These are phyloP conservation scores for Cyphellophora europaea DNA, from an alignment of 2,329 filamentous ascomycete species.

Conservation along the genomic window DNA sequence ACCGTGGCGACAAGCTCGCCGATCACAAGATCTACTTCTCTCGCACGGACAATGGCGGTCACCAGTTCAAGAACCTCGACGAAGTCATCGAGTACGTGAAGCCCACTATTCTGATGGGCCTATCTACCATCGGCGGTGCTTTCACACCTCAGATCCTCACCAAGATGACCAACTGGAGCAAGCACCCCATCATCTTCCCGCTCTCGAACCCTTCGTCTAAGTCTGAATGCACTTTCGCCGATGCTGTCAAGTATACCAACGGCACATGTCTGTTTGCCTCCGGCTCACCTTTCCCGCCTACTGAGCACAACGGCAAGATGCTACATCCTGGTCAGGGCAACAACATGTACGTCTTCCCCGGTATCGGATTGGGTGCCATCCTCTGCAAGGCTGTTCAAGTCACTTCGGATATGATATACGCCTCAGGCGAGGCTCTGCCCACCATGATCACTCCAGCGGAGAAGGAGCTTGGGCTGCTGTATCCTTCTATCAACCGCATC, in stretches of 20 bases:
- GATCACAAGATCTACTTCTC: conserved; percentile 72
- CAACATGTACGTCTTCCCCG: conserved; percentile 91
- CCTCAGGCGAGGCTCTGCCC: conserved; percentile 72
- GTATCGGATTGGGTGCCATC: conserved; percentile 87
- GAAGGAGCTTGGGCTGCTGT: conserved; percentile 73
- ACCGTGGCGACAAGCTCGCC: conserved; percentile 87
- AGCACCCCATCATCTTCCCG: conserved; percentile 86
- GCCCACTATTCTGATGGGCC: conserved; percentile 86
- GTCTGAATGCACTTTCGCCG: conserved; percentile 95
- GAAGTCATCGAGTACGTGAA: conserved; percentile 92
- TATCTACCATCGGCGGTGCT: conserved; percentile 87
- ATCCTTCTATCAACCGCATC: conserved; percentile 84
- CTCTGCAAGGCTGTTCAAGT: conserved; percentile 77
- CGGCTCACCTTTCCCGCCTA: conserved; percentile 77
- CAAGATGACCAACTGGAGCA: conserved; percentile 52
- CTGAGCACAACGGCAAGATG: conserved; percentile 57
- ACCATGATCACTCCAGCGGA: conserved; percentile 73
- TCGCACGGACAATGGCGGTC: conserved; percentile 54
- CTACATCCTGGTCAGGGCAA: conserved; percentile 73
- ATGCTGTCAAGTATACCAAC: conserved; percentile 82
- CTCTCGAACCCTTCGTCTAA: conserved; percentile 94
- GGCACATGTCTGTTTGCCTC: conserved; percentile 89
- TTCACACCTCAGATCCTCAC: conserved; percentile 83
- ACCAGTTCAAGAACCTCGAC: conserved; percentile 66
- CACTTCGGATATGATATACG: conserved; percentile 96